These are phyloP conservation scores for Alternaria brassicicola DNA, from an alignment of 2,329 filamentous ascomycete genomes.

Conservation along the genomic window DNA sequence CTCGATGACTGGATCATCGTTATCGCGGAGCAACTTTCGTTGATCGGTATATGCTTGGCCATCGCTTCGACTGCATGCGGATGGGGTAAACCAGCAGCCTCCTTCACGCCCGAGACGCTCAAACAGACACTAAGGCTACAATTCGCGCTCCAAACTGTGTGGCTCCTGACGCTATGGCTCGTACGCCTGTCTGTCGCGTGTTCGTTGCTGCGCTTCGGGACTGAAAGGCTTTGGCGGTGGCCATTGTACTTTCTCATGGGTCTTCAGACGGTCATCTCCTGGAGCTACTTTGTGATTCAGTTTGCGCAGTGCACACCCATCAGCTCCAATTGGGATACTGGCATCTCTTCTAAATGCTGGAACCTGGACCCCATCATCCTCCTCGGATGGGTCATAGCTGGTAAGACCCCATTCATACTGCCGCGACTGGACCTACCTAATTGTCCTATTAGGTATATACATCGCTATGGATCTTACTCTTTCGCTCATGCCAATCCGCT, in stretches of 20 bases:
- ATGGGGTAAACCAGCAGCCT: conserved; percentile 33
- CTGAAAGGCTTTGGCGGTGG: conserved; percentile 24
- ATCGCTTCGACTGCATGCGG: conserved; percentile 24
- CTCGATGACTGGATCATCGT: conserved; percentile 38
- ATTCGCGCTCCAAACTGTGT: conserved; percentile 35
- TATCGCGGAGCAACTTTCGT: conserved; percentile 29
- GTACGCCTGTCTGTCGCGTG: conserved; percentile 35
- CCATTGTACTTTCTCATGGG: conserved; percentile 32
- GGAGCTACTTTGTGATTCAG: conserved; percentile 33
- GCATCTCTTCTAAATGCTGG: conserved; percentile 33
- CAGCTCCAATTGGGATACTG: conserved; percentile 29
- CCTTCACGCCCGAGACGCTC: conserved; percentile 19
- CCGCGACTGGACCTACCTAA: neutral
- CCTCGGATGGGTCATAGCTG: conserved; percentile 32
- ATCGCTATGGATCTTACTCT: conserved; percentile 35
- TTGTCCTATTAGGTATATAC: conserved; percentile 22
- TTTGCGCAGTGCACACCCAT: conserved; percentile 36
- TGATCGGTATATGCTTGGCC: conserved; percentile 22
- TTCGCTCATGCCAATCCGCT: conserved; percentile 32
- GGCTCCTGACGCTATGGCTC: conserved; percentile 31
- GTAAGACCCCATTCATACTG: conserved; percentile 12
- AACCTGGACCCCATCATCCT: conserved; percentile 23
- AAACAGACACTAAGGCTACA: conserved; percentile 24
- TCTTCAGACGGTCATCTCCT: conserved; percentile 29
- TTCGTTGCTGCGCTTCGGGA: conserved; percentile 32